Conservation (phyloP, 2,329 filamentous ascomycete genomes). For the Beauveria pseudobassiana region DNA sequence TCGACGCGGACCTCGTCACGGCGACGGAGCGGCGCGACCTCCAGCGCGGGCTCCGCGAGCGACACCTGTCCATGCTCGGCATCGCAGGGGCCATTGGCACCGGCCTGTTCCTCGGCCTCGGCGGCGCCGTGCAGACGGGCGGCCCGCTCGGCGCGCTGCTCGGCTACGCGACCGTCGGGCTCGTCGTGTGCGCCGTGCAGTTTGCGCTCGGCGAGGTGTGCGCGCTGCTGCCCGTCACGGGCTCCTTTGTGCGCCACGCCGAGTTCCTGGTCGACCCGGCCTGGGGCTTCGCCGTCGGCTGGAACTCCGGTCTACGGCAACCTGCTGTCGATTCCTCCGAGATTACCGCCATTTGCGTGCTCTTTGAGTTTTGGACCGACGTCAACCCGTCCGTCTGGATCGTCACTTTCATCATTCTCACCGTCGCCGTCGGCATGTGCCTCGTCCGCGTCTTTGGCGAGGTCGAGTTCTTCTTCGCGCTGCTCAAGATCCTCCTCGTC, state of each 20-base stretch:
- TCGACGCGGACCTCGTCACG: slow-evolving; percentile 37
- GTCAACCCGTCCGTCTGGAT: slow-evolving; percentile 46
- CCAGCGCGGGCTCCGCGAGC: slow-evolving; percentile 36
- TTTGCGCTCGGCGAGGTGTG: slow-evolving; percentile 54
- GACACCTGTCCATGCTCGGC: slow-evolving; percentile 55
- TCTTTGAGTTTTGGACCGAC: slow-evolving; percentile 58
- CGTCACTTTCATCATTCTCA: slow-evolving; percentile 38
- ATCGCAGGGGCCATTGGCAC: slow-evolving; percentile 56
- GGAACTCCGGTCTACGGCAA: slow-evolving; percentile 51
- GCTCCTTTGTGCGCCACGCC: slow-evolving; percentile 53
- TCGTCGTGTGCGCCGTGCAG: slow-evolving; percentile 50
- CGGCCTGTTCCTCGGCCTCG: slow-evolving; percentile 53
- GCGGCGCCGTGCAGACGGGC: slow-evolving; percentile 43
- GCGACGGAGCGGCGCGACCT: slow-evolving; percentile 41
- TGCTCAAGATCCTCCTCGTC: slow-evolving; percentile 53
- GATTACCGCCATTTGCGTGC: slow-evolving; percentile 54
- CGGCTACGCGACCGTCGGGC: slow-evolving; percentile 48
- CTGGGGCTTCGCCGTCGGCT: slow-evolving; percentile 47
- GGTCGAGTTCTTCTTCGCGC: slow-evolving; percentile 45
- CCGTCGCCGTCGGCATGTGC: slow-evolving; percentile 50
- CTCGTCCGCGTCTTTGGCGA: slow-evolving; percentile 54
- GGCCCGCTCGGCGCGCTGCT: slow-evolving; percentile 41
- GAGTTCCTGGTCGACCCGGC: slow-evolving; percentile 56
- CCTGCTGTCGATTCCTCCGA: slow-evolving; percentile 47
- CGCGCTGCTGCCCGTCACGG: slow-evolving; percentile 54